Evolutionary conservation across 176 grass and related monocot genomes (phyloP), one percentile per base, ranked within the genome.

Genomic region (Pontederia paniculata): DNA sequence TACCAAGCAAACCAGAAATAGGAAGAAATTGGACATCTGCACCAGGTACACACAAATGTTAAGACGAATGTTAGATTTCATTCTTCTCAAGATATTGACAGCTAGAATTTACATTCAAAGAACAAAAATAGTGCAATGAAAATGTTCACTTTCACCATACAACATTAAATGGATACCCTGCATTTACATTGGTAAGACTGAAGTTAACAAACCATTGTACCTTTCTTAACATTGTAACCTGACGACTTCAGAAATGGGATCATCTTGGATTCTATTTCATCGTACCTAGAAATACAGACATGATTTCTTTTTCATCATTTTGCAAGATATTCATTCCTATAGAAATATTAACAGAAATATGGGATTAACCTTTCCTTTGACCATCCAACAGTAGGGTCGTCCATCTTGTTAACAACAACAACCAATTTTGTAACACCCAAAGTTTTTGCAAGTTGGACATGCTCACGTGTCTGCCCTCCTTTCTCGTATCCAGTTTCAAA

Each of bases 201-300:
- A n/a, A n/a, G n/a, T n/a, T n/a, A n/a, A n/a, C n/a, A n/a, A n/a
- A n/a, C n/a, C n/a, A 65, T 66, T 22, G 15, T 57, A 76, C 89
- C 91, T 87, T 90, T 97, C 57, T 89, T 97, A 28, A 89, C 78
- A 74, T 95, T 89, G 70, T 97, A 97, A 52, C 91, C 91, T 44
- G 86, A 97, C 59, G 76, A 74, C 65, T 23, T 83, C 23, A 97
- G 86, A 44, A 97, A 97, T 47, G 85, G 85, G 68, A 68, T 57
- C 80, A 97, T 87, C 76, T 97, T 97, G 17, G 21, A 64, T 70
- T 97, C 91, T 45, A 97, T 97, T 62, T 97, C 91, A 87, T 97
- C 80, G 48, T 84, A 97, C 49, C 86, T 97, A 66, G 62, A 17
- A 48, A 37, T 50, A 61, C 77, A 31, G 10, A 77, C 54, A 43